Percentiles rank a stretch among this genome's conserved stretches.
Conservation (phyloP, 495 filamentous ascomycete genomes). For the Daldinia grandis region DNA sequence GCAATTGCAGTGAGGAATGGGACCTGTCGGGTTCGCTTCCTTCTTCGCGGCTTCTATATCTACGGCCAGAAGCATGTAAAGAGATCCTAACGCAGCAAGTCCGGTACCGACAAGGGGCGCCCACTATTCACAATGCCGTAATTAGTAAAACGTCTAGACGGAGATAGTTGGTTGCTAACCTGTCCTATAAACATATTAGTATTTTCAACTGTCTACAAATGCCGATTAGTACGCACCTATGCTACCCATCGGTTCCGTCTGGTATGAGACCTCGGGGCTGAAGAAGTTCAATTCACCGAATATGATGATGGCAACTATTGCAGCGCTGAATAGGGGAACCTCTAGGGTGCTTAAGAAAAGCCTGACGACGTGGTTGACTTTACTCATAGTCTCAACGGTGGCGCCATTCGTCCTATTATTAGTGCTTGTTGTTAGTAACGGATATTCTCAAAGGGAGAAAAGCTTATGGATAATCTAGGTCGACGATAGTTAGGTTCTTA, state of each 20-base stretch:
- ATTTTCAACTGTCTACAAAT: not conserved
- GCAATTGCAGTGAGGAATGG: conserved; percentile 38
- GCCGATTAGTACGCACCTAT: conserved; percentile 53
- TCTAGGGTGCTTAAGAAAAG: conserved; percentile 58
- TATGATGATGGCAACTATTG: conserved; percentile 63
- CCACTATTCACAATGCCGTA: conserved; percentile 58
- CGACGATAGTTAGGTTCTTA: not conserved
- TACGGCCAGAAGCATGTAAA: conserved; percentile 55
- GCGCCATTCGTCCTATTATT: conserved; percentile 59
- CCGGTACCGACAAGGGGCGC: conserved; percentile 62
- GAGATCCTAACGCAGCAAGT: conserved; percentile 62
- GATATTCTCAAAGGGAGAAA: not conserved
- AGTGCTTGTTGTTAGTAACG: not conserved
- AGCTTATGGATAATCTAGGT: not conserved
- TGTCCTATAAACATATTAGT: conserved; percentile 31
- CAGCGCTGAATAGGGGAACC: conserved; percentile 62
- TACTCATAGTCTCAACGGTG: conserved; percentile 57
- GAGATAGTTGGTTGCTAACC: conserved; percentile 10
- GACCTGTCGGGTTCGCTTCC: conserved; percentile 7
- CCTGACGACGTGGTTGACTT: conserved; percentile 55
- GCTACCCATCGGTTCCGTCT: conserved; percentile 64
- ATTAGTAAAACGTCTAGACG: conserved; percentile 14
- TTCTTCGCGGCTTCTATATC: conserved; percentile 46
- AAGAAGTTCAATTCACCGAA: conserved; percentile 68
- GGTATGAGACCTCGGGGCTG: conserved; percentile 57